A percentile compares a stretch with the other conserved stretches of the same genome.
phyloP scores from a whole-genome alignment of 2,329 filamentous ascomycete species.

The Colletotrichum noveboracense region DNA sequence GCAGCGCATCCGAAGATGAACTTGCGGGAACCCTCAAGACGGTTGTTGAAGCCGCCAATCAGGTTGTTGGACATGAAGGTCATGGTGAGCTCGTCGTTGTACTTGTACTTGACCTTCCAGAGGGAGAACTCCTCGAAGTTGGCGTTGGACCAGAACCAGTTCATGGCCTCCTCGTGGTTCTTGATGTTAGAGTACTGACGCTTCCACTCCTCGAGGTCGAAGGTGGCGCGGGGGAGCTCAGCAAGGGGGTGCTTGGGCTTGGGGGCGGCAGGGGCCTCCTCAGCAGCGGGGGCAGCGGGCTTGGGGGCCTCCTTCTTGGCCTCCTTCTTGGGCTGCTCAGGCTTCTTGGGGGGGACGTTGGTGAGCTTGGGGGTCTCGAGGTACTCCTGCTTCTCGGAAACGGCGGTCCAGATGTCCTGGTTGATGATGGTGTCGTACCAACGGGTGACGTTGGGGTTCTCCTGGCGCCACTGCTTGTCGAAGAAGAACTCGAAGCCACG shows the following conservation, averaged over 20 bases:
- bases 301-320: conserved; percentile 41
- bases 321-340: conserved; percentile 71
- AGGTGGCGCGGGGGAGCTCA: conserved; percentile 76
- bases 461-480: conserved; percentile 84
- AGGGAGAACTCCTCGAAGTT: conserved; percentile 95
- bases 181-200: conserved; percentile 89
- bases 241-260: conserved; percentile 98
- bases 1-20: conserved; percentile 91
- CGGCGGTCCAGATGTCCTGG: conserved; percentile 87
- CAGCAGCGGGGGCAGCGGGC: conserved; percentile 43
- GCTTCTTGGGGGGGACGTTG: conserved; percentile 78
- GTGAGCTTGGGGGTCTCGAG: conserved; percentile 81
- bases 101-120: conserved; percentile 97
- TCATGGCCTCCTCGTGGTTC: conserved; percentile 78
- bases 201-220: conserved; percentile 97
- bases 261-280: conserved; percentile 65
- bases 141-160: conserved; percentile 98
- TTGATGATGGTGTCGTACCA: conserved; percentile 96
- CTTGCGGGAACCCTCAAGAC: conserved; percentile 97
- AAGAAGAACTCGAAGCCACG: conserved; percentile 95
- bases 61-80: conserved; percentile 99
- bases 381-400: conserved; percentile 77
- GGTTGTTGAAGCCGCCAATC: conserved; percentile 96
- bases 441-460: conserved; percentile 85
- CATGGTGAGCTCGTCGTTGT: conserved; percentile 96